phyloP scores from a whole-genome alignment of 371 early-diverging fungal genomes.

The Scutellospora calospora region DNA sequence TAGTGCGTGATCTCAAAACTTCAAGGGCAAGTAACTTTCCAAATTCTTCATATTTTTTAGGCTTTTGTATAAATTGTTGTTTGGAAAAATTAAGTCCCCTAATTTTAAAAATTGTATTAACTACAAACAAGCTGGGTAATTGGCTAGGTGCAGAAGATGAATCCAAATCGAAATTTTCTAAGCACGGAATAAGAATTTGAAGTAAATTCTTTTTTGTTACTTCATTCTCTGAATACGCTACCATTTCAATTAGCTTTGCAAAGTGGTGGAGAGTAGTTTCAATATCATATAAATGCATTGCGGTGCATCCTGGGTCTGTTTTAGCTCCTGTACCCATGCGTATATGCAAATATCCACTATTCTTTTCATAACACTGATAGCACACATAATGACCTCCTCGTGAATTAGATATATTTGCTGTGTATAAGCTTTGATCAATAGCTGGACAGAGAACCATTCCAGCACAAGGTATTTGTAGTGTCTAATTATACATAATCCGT shows the following conservation, averaged over 20 bases:
- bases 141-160: too few relatives aligned
- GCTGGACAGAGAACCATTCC: background rate
- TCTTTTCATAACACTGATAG: conserved; percentile 26
- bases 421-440: background rate
- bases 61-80: too few relatives aligned
- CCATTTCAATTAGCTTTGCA: background rate
- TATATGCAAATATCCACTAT: conserved; percentile 1
- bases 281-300: background rate
- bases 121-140: background rate
- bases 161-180: background rate
- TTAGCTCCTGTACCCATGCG: background rate
- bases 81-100: background rate
- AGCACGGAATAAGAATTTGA: background rate
- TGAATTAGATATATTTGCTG: background rate
- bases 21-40: background rate
- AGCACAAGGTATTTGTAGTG: background rate
- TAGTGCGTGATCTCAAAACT: background rate
- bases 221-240: background rate
- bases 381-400: background rate
- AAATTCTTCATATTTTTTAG: background rate
- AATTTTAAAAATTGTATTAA: conserved; percentile 3
- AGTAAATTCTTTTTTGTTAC: background rate
- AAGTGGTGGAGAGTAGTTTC: background rate
- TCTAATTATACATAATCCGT: background rate
- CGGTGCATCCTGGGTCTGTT: background rate